Evolutionary conservation across 164 flowering plant species (phyloP), one percentile per base, ranked within the genome.

Genomic region (Chimonanthus praecox): DNA sequence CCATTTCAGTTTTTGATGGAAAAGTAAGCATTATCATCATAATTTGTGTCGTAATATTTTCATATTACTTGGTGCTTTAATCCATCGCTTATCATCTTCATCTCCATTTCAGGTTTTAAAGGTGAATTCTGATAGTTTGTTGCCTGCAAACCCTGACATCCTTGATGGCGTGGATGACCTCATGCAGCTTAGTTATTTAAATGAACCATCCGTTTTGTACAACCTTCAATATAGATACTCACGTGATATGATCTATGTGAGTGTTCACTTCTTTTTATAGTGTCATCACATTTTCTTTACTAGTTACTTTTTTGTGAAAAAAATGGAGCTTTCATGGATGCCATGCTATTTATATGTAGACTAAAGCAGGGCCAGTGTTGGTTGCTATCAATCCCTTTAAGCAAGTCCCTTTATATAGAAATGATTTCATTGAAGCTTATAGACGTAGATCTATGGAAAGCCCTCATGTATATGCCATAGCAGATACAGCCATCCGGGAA

Each of bases 121-220:
- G 79, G 91, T 89, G 75, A 82, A 81, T 73, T 44, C 89, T 69
- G 97, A 87, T 67, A 75, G 77, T 75, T 78, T 94, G 64, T 74
- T 90, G 69, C 89, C 94, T 7, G 98, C 97, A 75, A 96, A 96
- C 82, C 99, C 99, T 74, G 96, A 90, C 81, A 96, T 96, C 67
- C 97, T 96, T 78, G 98, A 90, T 81, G 99, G 98, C 48, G 99
- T 96, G 47, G 98, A 94, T 82, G 94, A 96, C 82, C 97, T 96
- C 50, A 90, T 96, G 98, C 99, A 96, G 81, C 91, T 96, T 64
- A 96, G 99, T 85, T 96, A 92, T 83, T 82, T 96, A 73, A 89
- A 89, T 83, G 99, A 96, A 77, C 98, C 99, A 50, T 87, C 99
- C 66, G 98, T 96, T 4, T 78, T 96, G 80, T 91, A 89, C 85